phyloP scores from a whole-genome alignment of 1,284 basidiomycete genomes.

The Ceratobasidium theobromae region DNA sequence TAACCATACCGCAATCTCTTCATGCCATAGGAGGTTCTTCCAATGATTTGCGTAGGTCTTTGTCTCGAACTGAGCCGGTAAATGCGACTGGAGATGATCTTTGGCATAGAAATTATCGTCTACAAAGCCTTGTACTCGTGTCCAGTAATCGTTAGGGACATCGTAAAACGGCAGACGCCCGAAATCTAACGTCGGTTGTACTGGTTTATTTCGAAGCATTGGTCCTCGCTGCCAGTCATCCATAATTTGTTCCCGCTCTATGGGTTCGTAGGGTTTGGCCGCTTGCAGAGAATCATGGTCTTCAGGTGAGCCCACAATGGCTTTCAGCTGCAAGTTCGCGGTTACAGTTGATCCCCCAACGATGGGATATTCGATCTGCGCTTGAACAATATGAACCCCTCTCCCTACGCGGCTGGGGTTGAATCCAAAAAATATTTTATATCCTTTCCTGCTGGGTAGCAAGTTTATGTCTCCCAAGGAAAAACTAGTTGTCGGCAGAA shows the following conservation, averaged over 20 bases:
- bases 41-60: constrained; percentile 27
- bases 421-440: background rate
- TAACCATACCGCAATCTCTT: constrained; percentile 39
- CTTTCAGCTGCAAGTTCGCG: constrained; percentile 34
- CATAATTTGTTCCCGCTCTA: constrained; percentile 38
- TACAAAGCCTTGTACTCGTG: constrained; percentile 37
- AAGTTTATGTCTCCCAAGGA: background rate
- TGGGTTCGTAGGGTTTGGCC: constrained; percentile 50
- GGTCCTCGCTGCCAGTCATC: constrained; percentile 46
- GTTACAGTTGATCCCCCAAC: background rate
- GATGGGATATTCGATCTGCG: background rate
- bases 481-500: background rate
- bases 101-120: background rate
- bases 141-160: constrained; percentile 42
- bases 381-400: constrained; percentile 2
- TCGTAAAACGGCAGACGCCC: constrained; percentile 45
- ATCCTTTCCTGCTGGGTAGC: background rate
- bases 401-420: background rate
- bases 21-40: constrained; percentile 29
- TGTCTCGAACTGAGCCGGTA: constrained; percentile 1
- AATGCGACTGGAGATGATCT: background rate
- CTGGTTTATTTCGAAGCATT: constrained; percentile 42
- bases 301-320: constrained; percentile 47
- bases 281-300: constrained; percentile 56
- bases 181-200: background rate